phyloP scores from a whole-genome alignment of 2,329 filamentous ascomycete species.

The Pseudogymnoascus pannorum region DNA sequence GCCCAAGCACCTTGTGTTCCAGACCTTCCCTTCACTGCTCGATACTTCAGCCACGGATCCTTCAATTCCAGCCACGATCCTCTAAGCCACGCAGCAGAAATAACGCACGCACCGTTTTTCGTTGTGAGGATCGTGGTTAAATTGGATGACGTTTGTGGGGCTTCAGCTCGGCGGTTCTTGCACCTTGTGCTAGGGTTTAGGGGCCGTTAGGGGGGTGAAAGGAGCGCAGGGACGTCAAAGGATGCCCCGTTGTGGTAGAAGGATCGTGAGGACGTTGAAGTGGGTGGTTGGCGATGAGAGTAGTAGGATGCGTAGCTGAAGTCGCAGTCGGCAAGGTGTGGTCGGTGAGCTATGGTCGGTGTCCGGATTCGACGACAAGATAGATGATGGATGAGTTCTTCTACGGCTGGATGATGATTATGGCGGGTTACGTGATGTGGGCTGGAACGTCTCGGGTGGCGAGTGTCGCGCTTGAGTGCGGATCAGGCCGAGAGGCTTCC shows the following conservation, averaged over 20 bases:
- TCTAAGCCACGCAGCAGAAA: not conserved
- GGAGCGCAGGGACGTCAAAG: not conserved
- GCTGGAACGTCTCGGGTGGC: not conserved
- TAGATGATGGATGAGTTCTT: not conserved
- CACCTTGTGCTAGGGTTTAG: no score
- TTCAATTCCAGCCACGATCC: not conserved
- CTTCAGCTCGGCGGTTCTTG: not conserved
- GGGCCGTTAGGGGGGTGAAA: not conserved
- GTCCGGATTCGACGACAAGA: not conserved
- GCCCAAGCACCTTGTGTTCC: conserved; percentile 4
- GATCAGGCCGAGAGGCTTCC: not conserved
- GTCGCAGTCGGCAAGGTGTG: not conserved
- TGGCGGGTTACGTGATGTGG: not conserved
- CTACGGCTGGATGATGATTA: not conserved
- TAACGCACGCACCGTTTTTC: not conserved
- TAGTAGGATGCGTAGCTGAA: not conserved
- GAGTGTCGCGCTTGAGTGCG: not conserved
- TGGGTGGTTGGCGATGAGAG: not conserved
- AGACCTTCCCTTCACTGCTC: not conserved
- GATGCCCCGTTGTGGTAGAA: not conserved
- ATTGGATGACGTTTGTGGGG: not conserved
- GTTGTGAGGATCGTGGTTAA: not conserved
- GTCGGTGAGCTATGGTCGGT: not conserved
- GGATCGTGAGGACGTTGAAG: not conserved
- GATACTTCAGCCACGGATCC: not conserved